Conservation (phyloP, 768 basidiomycete genomes). For the Phlebiopsis flavidoalba region DNA sequence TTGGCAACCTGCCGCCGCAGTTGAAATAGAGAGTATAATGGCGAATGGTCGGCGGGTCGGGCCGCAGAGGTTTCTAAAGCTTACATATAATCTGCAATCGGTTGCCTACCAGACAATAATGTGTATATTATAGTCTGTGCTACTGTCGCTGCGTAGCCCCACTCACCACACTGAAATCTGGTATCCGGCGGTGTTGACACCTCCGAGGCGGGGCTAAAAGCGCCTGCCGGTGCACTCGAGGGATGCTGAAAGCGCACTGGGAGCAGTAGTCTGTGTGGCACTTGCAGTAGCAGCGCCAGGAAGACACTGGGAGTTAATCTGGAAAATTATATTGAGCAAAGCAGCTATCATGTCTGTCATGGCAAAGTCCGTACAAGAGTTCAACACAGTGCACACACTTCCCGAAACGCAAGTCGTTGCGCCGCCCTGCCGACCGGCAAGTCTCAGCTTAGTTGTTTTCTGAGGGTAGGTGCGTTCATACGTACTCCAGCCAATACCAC, state of each 20-base stretch:
- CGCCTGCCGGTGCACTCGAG: constrained; percentile 15
- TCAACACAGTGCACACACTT: constrained; percentile 22
- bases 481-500: constrained; percentile 25
- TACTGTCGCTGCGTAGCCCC: background rate
- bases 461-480: background rate
- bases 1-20: constrained; percentile 43
- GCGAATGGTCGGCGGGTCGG: constrained; percentile 33
- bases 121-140: background rate
- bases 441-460: background rate
- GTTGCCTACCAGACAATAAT: constrained; percentile 26
- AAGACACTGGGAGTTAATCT: constrained; percentile 30
- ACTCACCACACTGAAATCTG: constrained; percentile 40
- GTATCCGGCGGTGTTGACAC: constrained; percentile 46
- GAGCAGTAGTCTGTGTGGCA: constrained; percentile 6
- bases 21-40: constrained; percentile 49
- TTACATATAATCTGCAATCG: no score
- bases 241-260: constrained; percentile 9
- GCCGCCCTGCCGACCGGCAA: constrained; percentile 14
- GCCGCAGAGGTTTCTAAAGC: constrained; percentile 34
- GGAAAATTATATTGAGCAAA: background rate
- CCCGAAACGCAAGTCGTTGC: constrained; percentile 24
- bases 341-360: background rate
- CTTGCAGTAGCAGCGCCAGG: constrained; percentile 17
- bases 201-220: constrained; percentile 36
- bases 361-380: constrained; percentile 17